These are phyloP conservation scores for Phytophthora syringae DNA, from an alignment of 352 stramenopile genomes.

Conservation along the genomic window DNA sequence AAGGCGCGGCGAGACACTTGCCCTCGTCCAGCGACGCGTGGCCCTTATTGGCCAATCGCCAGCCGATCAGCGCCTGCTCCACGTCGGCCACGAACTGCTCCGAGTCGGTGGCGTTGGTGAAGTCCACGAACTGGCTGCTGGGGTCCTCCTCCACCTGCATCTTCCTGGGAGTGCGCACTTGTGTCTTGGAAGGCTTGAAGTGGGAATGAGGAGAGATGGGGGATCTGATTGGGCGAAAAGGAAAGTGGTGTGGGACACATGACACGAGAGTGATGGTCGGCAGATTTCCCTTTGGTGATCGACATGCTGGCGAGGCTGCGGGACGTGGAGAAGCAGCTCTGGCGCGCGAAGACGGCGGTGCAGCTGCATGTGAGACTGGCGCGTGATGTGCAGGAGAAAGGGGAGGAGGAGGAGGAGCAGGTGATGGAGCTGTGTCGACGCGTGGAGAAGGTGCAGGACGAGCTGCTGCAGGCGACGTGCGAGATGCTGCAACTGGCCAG, in stretches of 20 bases:
- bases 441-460: slow-evolving; percentile 20
- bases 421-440: slow-evolving; percentile 11
- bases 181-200: slow-evolving; percentile 20
- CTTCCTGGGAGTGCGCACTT: too few relatives aligned
- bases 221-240: not conserved
- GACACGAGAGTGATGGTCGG: not conserved
- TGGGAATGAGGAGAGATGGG: not conserved
- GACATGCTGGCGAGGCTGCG: slow-evolving; percentile 13
- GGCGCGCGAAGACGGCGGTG: slow-evolving; percentile 6
- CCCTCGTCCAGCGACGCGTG: slow-evolving; percentile 51
- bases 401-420: not conserved
- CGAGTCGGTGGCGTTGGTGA: slow-evolving; percentile 81
- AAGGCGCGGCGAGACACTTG: not conserved
- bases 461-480: slow-evolving; percentile 14
- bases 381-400: not conserved
- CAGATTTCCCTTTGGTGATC: not conserved
- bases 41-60: slow-evolving; percentile 71
- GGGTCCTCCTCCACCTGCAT: slow-evolving; percentile 85
- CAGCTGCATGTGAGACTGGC: slow-evolving; percentile 17
- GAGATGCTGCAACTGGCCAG: slow-evolving; percentile 19
- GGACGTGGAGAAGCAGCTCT: slow-evolving; percentile 28
- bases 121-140: slow-evolving; percentile 88
- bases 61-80: slow-evolving; percentile 76
- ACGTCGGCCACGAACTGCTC: slow-evolving; percentile 83
- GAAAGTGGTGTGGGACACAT: not conserved